These are phyloP conservation scores for Irpex sp. DNA, from an alignment of 1,284 basidiomycete genomes.

Conservation along the genomic window DNA sequence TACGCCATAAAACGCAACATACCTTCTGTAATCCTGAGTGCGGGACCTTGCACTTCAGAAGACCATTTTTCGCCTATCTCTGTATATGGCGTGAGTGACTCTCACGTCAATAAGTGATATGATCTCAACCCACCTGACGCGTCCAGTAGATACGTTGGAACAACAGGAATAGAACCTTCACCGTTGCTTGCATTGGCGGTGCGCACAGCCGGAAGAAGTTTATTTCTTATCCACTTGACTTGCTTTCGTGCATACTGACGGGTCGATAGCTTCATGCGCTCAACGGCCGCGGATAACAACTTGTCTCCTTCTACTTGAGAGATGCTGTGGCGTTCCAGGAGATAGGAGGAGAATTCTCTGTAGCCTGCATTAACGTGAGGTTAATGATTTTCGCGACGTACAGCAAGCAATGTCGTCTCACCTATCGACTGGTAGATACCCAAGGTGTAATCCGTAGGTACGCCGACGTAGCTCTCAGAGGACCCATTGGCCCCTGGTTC, in stretches of 20 bases:
- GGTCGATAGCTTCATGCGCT: slow-evolving; percentile 83
- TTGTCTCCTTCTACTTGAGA: slow-evolving; percentile 30
- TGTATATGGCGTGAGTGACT: slow-evolving; percentile 19
- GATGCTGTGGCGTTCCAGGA: slow-evolving; percentile 40
- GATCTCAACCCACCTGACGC: slow-evolving; percentile 54
- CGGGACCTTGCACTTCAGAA: slow-evolving; percentile 45
- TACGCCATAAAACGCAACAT: not conserved
- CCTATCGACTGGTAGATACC: slow-evolving; percentile 97
- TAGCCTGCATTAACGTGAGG: slow-evolving; percentile 55
- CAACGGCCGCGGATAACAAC: slow-evolving; percentile 56
- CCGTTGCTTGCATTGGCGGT: slow-evolving; percentile 36
- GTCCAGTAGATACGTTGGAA: slow-evolving; percentile 61
- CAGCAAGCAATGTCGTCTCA: slow-evolving; percentile 24
- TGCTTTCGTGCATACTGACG: slow-evolving; percentile 91
- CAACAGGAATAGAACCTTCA: slow-evolving; percentile 17
- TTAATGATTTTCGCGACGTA: not conserved
- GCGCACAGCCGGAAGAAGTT: slow-evolving; percentile 74
- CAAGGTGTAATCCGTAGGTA: slow-evolving; percentile 56
- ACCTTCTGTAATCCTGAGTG: slow-evolving; percentile 41
- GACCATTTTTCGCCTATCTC: slow-evolving; percentile 59
- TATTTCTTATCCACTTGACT: slow-evolving; percentile 89
- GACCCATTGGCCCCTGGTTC: not conserved
- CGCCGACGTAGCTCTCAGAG: not conserved
- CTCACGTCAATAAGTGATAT: not conserved
- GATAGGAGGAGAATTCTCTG: slow-evolving; percentile 70